Evolutionary conservation across 2,329 filamentous ascomycete genomes (phyloP).

Genomic region (Sclerotinia nivalis): DNA sequence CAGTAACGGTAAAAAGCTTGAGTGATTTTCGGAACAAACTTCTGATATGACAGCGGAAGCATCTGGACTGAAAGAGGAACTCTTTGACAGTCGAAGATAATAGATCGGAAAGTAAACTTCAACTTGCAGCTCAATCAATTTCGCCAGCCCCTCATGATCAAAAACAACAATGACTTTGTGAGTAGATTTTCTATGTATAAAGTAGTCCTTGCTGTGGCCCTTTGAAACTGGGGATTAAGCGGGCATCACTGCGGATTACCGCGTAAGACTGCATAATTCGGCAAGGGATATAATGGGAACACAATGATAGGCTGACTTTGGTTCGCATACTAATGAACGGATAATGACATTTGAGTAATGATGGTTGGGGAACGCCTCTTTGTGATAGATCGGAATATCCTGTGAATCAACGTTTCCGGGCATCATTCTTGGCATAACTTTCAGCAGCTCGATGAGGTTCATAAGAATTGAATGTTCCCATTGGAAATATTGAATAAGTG

Average conservation of each 20-base stretch:
- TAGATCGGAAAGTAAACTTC: slow-evolving; percentile 17
- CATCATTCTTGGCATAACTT: neutral
- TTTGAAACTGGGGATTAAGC: slow-evolving; percentile 16
- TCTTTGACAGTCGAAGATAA: slow-evolving; percentile 18
- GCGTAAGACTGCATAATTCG: slow-evolving; percentile 25
- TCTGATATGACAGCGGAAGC: slow-evolving; percentile 24
- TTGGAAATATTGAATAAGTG: slow-evolving; percentile 14
- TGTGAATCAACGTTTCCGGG: slow-evolving; percentile 3
- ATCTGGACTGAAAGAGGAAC: slow-evolving; percentile 11
- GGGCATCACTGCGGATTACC: slow-evolving; percentile 20
- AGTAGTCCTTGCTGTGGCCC: slow-evolving; percentile 16
- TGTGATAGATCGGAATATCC: slow-evolving; percentile 19
- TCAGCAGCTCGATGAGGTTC: slow-evolving; percentile 14
- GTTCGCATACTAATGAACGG: slow-evolving; percentile 17
- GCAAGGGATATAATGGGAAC: slow-evolving; percentile 22
- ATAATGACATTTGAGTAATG: slow-evolving; percentile 22
- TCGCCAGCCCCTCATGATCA: slow-evolving; percentile 17
- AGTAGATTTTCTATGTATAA: slow-evolving; percentile 6
- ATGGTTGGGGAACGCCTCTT: slow-evolving; percentile 14
- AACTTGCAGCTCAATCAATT: slow-evolving; percentile 9
- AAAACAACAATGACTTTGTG: neutral
- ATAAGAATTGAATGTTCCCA: slow-evolving; percentile 13
- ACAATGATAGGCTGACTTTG: slow-evolving; percentile 11
- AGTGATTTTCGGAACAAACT: slow-evolving; percentile 17
- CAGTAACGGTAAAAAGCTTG: slow-evolving; percentile 20